Evolutionary conservation across 495 filamentous ascomycete genomes (phyloP), one percentile per base, ranked within the genome.

Genomic region (Jackrogersella minutella): DNA sequence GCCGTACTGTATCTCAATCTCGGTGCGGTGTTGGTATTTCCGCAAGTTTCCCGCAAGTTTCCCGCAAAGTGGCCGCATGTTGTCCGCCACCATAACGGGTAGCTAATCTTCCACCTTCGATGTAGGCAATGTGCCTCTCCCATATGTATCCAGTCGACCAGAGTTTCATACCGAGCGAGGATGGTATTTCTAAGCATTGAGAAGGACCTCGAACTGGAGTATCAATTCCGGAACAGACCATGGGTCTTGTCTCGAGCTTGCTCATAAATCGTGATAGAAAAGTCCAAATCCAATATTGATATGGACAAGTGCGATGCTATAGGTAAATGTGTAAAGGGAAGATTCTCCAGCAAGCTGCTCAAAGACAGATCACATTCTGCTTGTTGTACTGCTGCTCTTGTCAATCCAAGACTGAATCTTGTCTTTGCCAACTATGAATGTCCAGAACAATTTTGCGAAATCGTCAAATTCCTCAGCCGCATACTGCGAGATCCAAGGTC

Each of bases 361-460:
- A n/a, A 14, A 16, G 37, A 40, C 10, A 19, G 3, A 10, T 43
- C 10, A 43, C 8, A 17, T 19, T 22, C 4, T 9, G 19, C 19
- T 11, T 3, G 1, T 26, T 24, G 13, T 30, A 1, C 17, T 26
- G 1, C 17, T 26, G 11, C 24, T 31, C 26, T 30, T 49, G 13
- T 49, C 13, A 49, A 49, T 49, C 44, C 44, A 49, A 31, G 13
- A 49, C 24, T 17, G 22, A 28, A 49, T 49, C 44, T 49, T 49
- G 14, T 49, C 44, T 10, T 22, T 14, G 24, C 44, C 44, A 16
- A 49, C 3, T 28, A 49, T 31, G 7, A 19, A 49, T 5, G 44
- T 30, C 44, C 24, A 49, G 14, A 30, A 49, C 24, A 16, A 16
- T 13, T 26, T 47, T n/a, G 24, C 44, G 14, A 49, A 49, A n/a